Conservation (phyloP, 2,329 filamentous ascomycete genomes). For the Clonostachys solani region DNA sequence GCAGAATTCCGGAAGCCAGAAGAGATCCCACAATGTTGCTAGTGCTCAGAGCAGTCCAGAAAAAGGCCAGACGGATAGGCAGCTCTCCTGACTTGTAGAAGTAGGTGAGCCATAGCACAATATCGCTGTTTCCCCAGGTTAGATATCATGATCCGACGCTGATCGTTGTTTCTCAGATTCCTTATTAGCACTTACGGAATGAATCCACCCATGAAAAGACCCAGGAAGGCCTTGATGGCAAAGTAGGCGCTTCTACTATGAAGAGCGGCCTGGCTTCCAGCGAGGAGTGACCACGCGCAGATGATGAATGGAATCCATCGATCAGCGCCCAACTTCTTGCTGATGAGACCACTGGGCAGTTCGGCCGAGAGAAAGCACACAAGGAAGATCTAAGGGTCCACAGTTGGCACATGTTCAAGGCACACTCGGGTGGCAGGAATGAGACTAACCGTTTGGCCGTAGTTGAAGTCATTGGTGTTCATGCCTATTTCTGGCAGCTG, state of each 20-base stretch:
- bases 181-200: slow-evolving; percentile 30
- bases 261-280: slow-evolving; percentile 30
- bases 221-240: slow-evolving; percentile 34
- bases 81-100: slow-evolving; percentile 72
- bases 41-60: slow-evolving; percentile 64
- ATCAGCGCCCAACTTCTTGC: slow-evolving; percentile 45
- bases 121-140: slow-evolving; percentile 18
- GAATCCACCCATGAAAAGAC: slow-evolving; percentile 44
- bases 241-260: slow-evolving; percentile 29
- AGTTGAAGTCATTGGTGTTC: slow-evolving; percentile 40
- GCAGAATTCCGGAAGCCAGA: slow-evolving; percentile 37
- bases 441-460: slow-evolving; percentile 27
- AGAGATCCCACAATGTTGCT: slow-evolving; percentile 47
- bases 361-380: slow-evolving; percentile 41
- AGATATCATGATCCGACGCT: not conserved
- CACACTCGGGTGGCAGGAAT: not conserved
- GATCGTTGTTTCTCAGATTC: not conserved
- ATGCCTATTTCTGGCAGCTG: slow-evolving; percentile 31
- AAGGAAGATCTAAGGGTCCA: slow-evolving; percentile 27
- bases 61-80: slow-evolving; percentile 60
- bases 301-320: slow-evolving; percentile 37
- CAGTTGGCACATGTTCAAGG: slow-evolving; percentile 1
- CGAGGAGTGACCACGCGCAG: slow-evolving; percentile 31
- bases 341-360: slow-evolving; percentile 42
- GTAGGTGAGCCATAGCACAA: slow-evolving; percentile 66